Base-by-base conservation (phyloP, 257 asterid species). In the Solanum gandarillasii region DNA sequence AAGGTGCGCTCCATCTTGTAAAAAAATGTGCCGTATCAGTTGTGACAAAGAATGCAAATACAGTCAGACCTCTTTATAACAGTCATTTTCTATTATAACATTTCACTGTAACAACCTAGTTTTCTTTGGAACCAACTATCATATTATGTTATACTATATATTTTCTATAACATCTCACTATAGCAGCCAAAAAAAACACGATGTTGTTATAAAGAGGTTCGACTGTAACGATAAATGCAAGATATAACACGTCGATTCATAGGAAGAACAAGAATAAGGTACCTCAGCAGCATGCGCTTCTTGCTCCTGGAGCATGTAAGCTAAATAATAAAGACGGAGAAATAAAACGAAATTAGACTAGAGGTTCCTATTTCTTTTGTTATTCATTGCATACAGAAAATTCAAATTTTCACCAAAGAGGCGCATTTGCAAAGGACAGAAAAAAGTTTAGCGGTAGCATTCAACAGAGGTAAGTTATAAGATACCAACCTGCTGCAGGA, bases 281-380 rank as follows among this genome's bases (percentile, higher is more conserved):
- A 97, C 99, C 98, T 93, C 94, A 2, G 98, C 98, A 86, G 99
- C 99, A 91, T 90, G 88, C 39, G 93, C 99, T 88, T 96, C 99
- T 88, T 96, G 98, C 73, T 94, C 99, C 58, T 92, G 93, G 88
- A 97, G 95, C 98, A 95, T 94, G 90, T 91, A 93, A 89, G 94
- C 99, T 97, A 92, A 73, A 73, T 87, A 46, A 71, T 67, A 87
- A 73, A 90, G 55, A 36, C 21, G 18, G 75, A 67, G 86, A 36
- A 88, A 86, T 43, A 74, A 74, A 58, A 12, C 32, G 16, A 73
- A 73, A 71, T 86, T 32, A 71, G 85, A 46, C 27, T 46, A 16
- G 34, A 76, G 58, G 58, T 0, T 76, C 34, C 34, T 39, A 38
- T 76, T 76, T 38, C 58, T 12, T 7, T 76, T 7, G 34, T 38